These are phyloP conservation scores for Zarea fungicola DNA, from an alignment of 2,329 filamentous ascomycete species.

Conservation along the genomic window DNA sequence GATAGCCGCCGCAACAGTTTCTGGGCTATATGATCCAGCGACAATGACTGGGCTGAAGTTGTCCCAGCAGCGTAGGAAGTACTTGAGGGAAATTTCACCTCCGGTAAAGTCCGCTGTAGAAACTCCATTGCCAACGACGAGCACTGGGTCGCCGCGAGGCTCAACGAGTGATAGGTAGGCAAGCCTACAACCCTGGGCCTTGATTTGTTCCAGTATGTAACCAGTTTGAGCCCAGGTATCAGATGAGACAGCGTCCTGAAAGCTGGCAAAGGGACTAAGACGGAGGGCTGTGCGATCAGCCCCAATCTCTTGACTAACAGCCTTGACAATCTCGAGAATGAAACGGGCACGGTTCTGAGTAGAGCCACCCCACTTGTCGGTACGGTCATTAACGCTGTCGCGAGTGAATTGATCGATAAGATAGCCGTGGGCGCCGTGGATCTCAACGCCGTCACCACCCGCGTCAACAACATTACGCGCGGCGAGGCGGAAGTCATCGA, in stretches of 20 bases:
- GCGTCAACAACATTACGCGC: constrained; percentile 51
- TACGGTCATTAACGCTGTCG: constrained; percentile 42
- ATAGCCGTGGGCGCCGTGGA: constrained; percentile 50
- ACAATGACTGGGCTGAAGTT: constrained; percentile 25
- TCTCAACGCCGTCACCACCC: constrained; percentile 66
- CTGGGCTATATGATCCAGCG: constrained; percentile 21
- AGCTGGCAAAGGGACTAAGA: constrained; percentile 30
- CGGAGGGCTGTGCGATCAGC: constrained; percentile 45
- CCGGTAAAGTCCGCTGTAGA: constrained; percentile 25
- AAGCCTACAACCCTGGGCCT: constrained; percentile 23
- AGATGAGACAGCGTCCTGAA: constrained; percentile 20
- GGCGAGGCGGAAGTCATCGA: constrained; percentile 52
- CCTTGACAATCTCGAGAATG: constrained; percentile 39
- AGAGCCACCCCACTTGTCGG: constrained; percentile 46
- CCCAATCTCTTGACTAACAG: constrained; percentile 35
- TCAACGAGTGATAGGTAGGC: constrained; percentile 27
- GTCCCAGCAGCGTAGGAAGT: constrained; percentile 25
- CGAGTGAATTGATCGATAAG: constrained; percentile 55
- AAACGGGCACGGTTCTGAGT: constrained; percentile 47
- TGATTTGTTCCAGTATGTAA: constrained; percentile 23
- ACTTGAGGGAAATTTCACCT: constrained; percentile 23
- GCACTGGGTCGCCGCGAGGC: constrained; percentile 21
- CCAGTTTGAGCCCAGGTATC: constrained; percentile 19
- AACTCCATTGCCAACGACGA: constrained; percentile 8
- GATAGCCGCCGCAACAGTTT: constrained; percentile 16